A percentile compares a stretch with the other conserved stretches of the same genome.
Conservation (phyloP, 371 early-diverging fungal species). For the Mortierella sp. region DNA sequence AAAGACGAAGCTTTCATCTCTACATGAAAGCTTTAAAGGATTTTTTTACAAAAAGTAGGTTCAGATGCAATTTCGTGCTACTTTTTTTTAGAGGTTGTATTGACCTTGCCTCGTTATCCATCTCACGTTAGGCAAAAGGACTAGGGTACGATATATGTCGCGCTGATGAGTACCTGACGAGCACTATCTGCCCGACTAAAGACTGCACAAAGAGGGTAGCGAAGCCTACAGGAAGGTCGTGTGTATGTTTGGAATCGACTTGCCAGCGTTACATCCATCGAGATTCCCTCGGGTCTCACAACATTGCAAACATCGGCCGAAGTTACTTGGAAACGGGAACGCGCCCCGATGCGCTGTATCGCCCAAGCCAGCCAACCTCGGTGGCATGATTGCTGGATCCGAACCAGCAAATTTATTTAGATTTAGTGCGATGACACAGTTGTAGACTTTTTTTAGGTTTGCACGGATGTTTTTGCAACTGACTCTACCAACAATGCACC, state of each 20-base stretch:
- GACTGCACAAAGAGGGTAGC: background rate
- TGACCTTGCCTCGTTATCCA: background rate
- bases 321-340: background rate
- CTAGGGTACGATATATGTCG: background rate
- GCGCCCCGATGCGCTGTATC: too few species aligned
- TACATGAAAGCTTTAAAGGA: background rate
- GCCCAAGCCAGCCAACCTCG: too few species aligned
- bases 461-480: too few species aligned
- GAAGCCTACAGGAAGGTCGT: background rate
- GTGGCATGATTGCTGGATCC: too few species aligned
- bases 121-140: background rate
- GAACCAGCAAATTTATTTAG: too few species aligned
- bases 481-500: too few species aligned
- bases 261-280: background rate
- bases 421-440: too few species aligned
- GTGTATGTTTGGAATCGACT: background rate
- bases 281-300: background rate
- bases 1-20: background rate
- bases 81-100: background rate
- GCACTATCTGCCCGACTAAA: background rate
- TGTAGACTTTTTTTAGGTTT: too few species aligned
- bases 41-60: conserved; percentile 1
- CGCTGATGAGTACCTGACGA: background rate
- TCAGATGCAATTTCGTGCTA: background rate
- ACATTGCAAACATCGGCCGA: background rate